These are phyloP conservation scores for Phialocephala sp. DNA, from an alignment of 2,329 filamentous ascomycete genomes.

Conservation along the genomic window DNA sequence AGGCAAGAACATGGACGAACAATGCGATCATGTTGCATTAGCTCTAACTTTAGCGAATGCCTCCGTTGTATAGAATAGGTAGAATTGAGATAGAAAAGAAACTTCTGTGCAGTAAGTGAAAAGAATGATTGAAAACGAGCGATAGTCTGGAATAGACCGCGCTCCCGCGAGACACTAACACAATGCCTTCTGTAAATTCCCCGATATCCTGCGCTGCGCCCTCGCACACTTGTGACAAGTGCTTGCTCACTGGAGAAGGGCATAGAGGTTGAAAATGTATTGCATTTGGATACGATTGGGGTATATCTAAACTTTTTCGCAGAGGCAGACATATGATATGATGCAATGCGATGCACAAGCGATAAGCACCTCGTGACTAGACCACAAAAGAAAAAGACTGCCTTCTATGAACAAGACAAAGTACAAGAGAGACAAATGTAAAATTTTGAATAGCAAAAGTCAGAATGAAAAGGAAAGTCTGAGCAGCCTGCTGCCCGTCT, in stretches of 20 bases:
- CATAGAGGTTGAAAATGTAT: too few species aligned
- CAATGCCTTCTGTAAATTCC: too few species aligned
- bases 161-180: too few species aligned
- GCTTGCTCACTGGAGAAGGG: not conserved
- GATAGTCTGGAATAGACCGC: too few species aligned
- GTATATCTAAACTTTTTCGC: constrained; percentile 5
- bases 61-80: too few species aligned
- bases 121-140: too few species aligned
- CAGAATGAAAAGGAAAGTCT: not conserved
- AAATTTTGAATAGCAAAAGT: not conserved
- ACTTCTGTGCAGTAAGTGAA: too few species aligned
- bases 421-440: not conserved
- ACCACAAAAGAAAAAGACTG: not conserved
- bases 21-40: too few species aligned
- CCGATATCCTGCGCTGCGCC: not conserved
- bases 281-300: not conserved
- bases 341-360: not conserved
- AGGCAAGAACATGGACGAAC: too few species aligned
- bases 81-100: too few species aligned
- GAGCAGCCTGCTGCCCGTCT: constrained; percentile 6
- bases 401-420: constrained; percentile 3
- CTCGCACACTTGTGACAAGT: not conserved
- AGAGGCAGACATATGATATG: not conserved
- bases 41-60: too few species aligned
- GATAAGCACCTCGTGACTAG: not conserved